A percentile compares a stretch with the other conserved stretches of the same genome.
phyloP scores from a whole-genome alignment of 2,329 filamentous ascomycete species.

The Dryadomyces sulphureus region DNA sequence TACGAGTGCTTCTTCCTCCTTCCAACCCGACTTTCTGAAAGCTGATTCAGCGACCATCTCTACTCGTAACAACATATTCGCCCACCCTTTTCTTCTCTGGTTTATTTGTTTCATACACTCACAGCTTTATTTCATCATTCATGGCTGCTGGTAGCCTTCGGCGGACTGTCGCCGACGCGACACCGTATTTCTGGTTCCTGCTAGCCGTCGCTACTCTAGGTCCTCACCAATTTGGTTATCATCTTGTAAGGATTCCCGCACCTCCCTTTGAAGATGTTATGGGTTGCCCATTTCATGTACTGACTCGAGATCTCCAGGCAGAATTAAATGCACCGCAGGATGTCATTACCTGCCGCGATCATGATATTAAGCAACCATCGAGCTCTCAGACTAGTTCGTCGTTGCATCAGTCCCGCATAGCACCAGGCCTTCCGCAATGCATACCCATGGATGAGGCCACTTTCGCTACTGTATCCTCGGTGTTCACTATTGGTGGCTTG shows the following conservation, averaged over 20 bases:
- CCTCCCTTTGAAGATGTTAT: no score
- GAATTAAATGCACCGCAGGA: constrained; percentile 92
- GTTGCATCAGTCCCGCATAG: constrained; percentile 13
- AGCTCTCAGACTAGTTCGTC: constrained; percentile 12
- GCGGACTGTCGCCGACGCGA: constrained; percentile 25
- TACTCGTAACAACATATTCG: no score
- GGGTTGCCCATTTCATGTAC: constrained; percentile 2
- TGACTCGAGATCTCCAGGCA: constrained; percentile 35
- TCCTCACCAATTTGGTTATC: constrained; percentile 87
- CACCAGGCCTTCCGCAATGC: constrained; percentile 49
- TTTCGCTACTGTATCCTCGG: constrained; percentile 76
- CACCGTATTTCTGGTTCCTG: constrained; percentile 63
- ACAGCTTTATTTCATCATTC: not conserved
- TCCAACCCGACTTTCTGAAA: no score
- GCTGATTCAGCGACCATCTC: no score
- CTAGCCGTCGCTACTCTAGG: constrained; percentile 68
- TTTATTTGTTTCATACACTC: no score
- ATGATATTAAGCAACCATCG: constrained; percentile 17
- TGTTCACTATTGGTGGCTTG: constrained; percentile 83
- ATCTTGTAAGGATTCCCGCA: constrained; percentile 47
- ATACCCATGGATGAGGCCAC: constrained; percentile 73
- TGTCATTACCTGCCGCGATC: constrained; percentile 72
- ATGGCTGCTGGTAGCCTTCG: not conserved
- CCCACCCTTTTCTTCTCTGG: not conserved
- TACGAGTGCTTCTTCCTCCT: no score